phyloP scores from a whole-genome alignment of 805 yeast genomes.

The Ogataea polymorpha region DNA sequence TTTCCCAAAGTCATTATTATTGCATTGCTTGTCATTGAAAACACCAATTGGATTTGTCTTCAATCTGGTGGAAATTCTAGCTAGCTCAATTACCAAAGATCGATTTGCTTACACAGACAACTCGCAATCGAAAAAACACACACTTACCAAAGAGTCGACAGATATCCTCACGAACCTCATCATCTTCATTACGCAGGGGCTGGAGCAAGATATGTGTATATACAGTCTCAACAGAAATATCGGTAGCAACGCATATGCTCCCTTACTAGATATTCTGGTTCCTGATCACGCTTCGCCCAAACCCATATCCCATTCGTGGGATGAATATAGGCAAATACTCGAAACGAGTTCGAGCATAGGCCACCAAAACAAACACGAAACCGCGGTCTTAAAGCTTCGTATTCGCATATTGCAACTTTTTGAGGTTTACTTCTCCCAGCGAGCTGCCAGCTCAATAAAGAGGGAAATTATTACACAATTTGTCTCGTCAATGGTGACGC shows the following conservation, averaged over 20 bases:
- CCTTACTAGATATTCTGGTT: conserved; percentile 41
- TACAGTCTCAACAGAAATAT: conserved; percentile 52
- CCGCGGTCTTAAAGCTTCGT: conserved; percentile 41
- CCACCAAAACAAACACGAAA: conserved; percentile 38
- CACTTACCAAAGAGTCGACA: conserved; percentile 17
- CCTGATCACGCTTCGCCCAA: conserved; percentile 28
- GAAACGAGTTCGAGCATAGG: conserved; percentile 12
- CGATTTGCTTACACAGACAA: conserved; percentile 32
- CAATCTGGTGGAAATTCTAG: conserved; percentile 52
- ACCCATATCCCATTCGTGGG: conserved; percentile 30
- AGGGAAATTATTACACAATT: conserved; percentile 30
- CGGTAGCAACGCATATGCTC: conserved; percentile 48
- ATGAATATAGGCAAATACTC: conserved; percentile 19
- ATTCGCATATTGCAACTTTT: conserved; percentile 46
- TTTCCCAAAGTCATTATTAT: conserved; percentile 35
- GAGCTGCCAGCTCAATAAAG: conserved; percentile 20
- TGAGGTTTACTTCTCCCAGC: conserved; percentile 41
- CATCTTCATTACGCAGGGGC: conserved; percentile 36
- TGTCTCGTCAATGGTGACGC: conserved; percentile 39
- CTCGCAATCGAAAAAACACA: conserved; percentile 11
- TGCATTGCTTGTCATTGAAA: conserved; percentile 45
- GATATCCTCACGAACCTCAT: conserved; percentile 22
- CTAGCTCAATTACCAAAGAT: conserved; percentile 36
- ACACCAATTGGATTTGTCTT: conserved; percentile 52
- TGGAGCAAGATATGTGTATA: conserved; percentile 42